Base-by-base conservation (phyloP, 495 filamentous ascomycete genomes). In the Xylaria acuta region DNA sequence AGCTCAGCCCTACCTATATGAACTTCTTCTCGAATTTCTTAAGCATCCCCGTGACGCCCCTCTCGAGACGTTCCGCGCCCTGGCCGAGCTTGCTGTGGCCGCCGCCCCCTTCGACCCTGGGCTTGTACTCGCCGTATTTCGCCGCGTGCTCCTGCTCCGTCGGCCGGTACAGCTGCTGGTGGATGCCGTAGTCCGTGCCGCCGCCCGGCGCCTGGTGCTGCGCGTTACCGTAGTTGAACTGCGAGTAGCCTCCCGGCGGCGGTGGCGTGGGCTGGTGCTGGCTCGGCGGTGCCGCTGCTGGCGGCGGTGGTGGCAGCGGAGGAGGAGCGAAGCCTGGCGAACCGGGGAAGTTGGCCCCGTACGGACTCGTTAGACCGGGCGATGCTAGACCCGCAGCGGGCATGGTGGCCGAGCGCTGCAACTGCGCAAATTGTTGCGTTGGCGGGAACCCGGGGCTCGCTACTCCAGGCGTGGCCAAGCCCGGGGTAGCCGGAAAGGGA, bases 11-110 rank as follows among this genome's bases (percentile, higher is more conserved):
- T n/a, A n/a, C 38, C 38, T 64, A 64, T 27, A 18, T 27, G 38
- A 95, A 89, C 78, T 88, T 92, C 88, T 96, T 96, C 86, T 97
- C 94, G 77, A 97, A 84, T 82, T 90, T 94, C 89, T 94, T 97
- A 76, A 97, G 84, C 80, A 97, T 91, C 45, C 91, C 86, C 70
- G 91, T 91, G 18, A 97, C 89, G 3, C 92, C 90, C 80, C 89
- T 92, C 83, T 97, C 94, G 62, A 96, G 73, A 74, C 86, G 84
- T 2, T 85, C 87, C n/a, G 91, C 90, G 56, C 86, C 82, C 65
- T 91, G 88, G 74, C 95, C 94, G 32, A 97, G 76, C 77, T 86
- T 92, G 22, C 87, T 85, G 56, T 80, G 82, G n/a, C n/a, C n/a
- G n/a, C n/a, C n/a, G 3, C 81, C 74, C 41, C 81, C 75, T 47